These are phyloP conservation scores for Amaranthus cruentus DNA, from an alignment of 148 eudicot genomes.

Conservation along the genomic window DNA sequence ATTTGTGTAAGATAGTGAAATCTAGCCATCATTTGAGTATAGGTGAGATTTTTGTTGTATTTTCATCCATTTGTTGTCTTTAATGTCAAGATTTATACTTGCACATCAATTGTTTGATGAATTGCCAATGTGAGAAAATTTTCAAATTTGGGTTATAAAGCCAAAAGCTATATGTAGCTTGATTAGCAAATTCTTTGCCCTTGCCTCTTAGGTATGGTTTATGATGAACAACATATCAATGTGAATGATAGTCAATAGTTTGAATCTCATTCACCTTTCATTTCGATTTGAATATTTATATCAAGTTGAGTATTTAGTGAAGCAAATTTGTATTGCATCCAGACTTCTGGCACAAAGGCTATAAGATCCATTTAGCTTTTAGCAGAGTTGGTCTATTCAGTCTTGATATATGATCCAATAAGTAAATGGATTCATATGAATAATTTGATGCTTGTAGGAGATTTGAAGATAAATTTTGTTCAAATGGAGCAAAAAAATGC, in stretches of 20 bases:
- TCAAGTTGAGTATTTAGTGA: too few relatives aligned
- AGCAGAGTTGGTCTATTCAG: too few relatives aligned
- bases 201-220: too few relatives aligned
- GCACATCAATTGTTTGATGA: constrained; percentile 14
- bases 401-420: too few relatives aligned
- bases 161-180: neutral
- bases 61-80: neutral
- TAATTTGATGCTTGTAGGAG: neutral
- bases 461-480: constrained; percentile 3
- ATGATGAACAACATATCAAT: too few relatives aligned
- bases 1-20: neutral
- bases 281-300: too few relatives aligned
- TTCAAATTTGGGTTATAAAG: neutral
- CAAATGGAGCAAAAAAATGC: constrained; percentile 32
- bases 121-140: constrained; percentile 3
- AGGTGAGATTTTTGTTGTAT: neutral
- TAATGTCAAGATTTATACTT: neutral
- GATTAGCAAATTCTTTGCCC: neutral
- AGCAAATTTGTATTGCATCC: too few relatives aligned
- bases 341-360: too few relatives aligned
- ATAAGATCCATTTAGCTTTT: too few relatives aligned
- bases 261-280: too few relatives aligned
- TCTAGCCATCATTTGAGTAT: neutral
- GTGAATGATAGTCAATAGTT: too few relatives aligned
- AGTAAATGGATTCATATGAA: neutral